Base-by-base conservation (phyloP, 192 early-diverging fungal species). In the Gaertneriomyces sp. region DNA sequence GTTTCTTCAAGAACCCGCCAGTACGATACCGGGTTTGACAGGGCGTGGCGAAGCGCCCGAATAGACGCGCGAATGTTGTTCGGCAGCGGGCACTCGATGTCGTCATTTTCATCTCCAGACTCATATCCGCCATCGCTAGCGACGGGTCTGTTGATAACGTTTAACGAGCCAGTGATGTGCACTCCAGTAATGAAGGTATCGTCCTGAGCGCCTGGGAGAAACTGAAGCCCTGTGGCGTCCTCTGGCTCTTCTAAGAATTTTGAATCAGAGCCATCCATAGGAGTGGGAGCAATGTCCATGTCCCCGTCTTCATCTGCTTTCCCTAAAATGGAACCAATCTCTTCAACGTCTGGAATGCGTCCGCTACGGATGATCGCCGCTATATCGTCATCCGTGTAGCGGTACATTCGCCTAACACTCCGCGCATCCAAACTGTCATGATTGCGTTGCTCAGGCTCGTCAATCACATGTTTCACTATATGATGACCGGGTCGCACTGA, bases 101-200 rank as follows among this genome's bases (percentile, higher is more conserved):
- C 60, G 7, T 49, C 63, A 20, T 63, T 66, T 14, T 19, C 8
- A 40, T 14, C 61, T 12, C n/a, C 41, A 45, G 17, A 10, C 33
- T n/a, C 17, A 1, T 68, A 39, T 33, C 25, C 25, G 25, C 25
- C 25, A 2, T 33, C 25, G 25, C 25, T 33, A 33, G 25, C 25
- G 2, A 12, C 58, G 2, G 16, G 11, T 3, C 12, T 11, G 25
- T 46, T 60, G 43, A 14, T 44, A 12, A 41, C 6, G 42, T 43
- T 44, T 33, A 33, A 33, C 25, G 25, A 44, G 6, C 70, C 74
- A 14, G 80, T 81, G 43, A 84, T 84, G 65, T 84, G 78, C 1
- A 84, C 80, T n/a, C 79, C 73, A 2, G 83, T 85, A 5, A 85
- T 25, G 57, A 85, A 85, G 17, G 82, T 84, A 10, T 62, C 25